Base-by-base conservation (phyloP, 768 basidiomycete genomes). In the Sporobolomyces roseus region DNA sequence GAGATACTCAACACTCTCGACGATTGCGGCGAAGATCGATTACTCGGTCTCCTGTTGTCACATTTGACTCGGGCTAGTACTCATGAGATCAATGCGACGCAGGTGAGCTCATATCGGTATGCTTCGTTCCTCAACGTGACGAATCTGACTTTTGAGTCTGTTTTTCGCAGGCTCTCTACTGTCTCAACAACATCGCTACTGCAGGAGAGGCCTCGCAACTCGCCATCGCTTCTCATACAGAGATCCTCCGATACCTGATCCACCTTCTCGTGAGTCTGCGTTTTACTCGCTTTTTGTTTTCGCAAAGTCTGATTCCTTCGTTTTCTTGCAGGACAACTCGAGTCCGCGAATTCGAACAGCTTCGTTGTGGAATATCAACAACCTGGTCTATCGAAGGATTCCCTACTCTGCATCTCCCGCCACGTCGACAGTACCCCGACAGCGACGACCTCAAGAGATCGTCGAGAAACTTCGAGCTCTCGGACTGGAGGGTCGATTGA, bases 101-200 rank as follows among this genome's bases (percentile, higher is more conserved):
- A n/a, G n/a, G n/a, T n/a, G n/a, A n/a, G n/a, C n/a, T n/a, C n/a
- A n/a, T n/a, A n/a, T n/a, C n/a, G n/a, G n/a, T n/a, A n/a, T n/a
- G n/a, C n/a, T n/a, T n/a, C n/a, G n/a, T n/a, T n/a, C n/a, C n/a
- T n/a, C n/a, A n/a, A n/a, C n/a, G n/a, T n/a, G n/a, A n/a, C 38
- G 38, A 41, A 9, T 9, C 38, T 41, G 38, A 41, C 38, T 41
- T 41, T n/a, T n/a, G n/a, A n/a, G n/a, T n/a, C n/a, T 25, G 16
- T 0, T 3, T 23, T 14, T 45, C 50, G 17, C 3, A 14, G 2
- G 9, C 19, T 61, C 59, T 76, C 8, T 71, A 71, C 45, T 65
- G 66, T 45, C n/a, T 76, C 43, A 56, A 63, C 41, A 76, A 76
- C 60, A 66, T 74, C 19, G 75, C 75, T 5, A 71, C 66, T 6